Evolutionary conservation across 768 basidiomycete genomes (phyloP).

Genomic region (Mycena venus): DNA sequence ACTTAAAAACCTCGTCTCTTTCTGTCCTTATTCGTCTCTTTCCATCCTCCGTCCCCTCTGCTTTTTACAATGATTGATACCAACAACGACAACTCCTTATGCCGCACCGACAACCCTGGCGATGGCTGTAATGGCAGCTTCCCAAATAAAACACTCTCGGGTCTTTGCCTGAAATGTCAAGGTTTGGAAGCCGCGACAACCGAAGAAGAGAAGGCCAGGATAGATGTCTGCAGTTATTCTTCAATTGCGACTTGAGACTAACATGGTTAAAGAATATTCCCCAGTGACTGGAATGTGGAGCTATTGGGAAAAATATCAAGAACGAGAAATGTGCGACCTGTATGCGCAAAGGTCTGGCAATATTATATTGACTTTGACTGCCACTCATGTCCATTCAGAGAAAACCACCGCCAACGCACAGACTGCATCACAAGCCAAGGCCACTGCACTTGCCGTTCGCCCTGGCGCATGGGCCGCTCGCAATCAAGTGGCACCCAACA

Average conservation of each 20-base stretch:
- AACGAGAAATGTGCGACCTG: background rate
- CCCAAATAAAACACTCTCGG: background rate
- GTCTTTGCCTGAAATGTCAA: background rate
- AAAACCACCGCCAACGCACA: background rate
- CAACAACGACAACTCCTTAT: background rate
- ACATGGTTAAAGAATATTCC: background rate
- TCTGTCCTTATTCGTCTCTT: too few species aligned
- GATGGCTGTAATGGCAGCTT: background rate
- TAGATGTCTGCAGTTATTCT: background rate
- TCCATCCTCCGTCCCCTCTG: background rate
- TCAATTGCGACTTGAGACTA: background rate
- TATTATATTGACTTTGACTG: too few species aligned
- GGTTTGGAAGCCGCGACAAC: background rate
- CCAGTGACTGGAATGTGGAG: background rate
- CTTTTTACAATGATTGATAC: background rate
- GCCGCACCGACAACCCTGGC: too few species aligned
- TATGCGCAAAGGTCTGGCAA: conserved; percentile 2
- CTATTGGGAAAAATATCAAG: background rate
- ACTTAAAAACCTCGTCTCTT: too few species aligned
- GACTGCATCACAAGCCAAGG: background rate
- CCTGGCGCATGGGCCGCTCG: background rate
- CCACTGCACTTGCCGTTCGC: background rate
- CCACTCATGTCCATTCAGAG: background rate
- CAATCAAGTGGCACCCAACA: background rate
- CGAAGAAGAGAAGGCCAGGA: background rate